Evolutionary conservation across 2,329 filamentous ascomycete genomes (phyloP).

Genomic region (Cladosporium sp.): DNA sequence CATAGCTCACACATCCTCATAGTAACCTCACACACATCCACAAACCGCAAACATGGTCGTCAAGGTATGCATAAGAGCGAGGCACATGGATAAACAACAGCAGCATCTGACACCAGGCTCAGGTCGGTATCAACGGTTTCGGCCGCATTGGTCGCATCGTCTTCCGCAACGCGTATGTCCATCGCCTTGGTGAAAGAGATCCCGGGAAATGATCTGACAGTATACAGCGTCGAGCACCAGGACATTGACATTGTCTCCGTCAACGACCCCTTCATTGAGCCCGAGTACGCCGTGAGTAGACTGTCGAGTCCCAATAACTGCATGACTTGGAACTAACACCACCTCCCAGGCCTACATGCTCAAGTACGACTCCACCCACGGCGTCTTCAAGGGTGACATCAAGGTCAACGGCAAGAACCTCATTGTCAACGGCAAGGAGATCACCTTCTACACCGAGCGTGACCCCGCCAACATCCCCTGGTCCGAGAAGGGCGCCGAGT

Average conservation of each 20-base stretch:
- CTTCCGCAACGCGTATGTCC: conserved; percentile 87
- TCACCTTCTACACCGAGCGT: conserved; percentile 91
- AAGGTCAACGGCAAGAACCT: conserved; percentile 68
- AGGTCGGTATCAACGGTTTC: conserved; percentile 99
- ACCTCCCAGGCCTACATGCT: conserved; percentile 86
- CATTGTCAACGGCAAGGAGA: conserved; percentile 86
- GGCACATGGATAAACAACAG: not conserved
- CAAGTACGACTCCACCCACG: conserved; percentile 98
- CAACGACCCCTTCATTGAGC: conserved; percentile 99
- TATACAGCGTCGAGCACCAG: conserved; percentile 67
- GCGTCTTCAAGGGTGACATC: conserved; percentile 90
- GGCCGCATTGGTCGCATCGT: conserved; percentile 98
- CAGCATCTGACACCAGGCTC: conserved; percentile 38
- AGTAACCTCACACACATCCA: conserved; percentile 15
- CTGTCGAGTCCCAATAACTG: not conserved
- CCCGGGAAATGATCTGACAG: conserved; percentile 16
- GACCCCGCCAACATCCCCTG: conserved; percentile 90
- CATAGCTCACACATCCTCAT: conserved; percentile 10
- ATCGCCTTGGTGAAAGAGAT: not conserved
- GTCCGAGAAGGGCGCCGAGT: conserved; percentile 79
- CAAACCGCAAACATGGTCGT: conserved; percentile 39
- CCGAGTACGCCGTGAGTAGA: conserved; percentile 85
- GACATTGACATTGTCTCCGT: conserved; percentile 92
- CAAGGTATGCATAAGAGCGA: conserved; percentile 36
- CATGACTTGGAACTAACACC: not conserved